Conservation (phyloP, 2,329 filamentous ascomycete genomes). For the Aspergillus proliferans region DNA sequence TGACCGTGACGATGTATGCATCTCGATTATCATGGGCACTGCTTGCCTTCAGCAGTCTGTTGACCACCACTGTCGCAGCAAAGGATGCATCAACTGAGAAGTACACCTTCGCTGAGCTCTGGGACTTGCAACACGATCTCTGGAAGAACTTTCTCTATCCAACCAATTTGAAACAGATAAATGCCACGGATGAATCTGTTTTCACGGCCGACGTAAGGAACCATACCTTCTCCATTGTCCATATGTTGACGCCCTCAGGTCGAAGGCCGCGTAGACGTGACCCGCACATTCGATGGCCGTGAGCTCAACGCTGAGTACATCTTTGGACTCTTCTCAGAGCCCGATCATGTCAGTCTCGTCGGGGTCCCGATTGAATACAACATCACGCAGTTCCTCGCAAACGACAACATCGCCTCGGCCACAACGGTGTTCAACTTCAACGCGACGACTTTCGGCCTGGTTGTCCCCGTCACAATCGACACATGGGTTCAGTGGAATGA, state of each 20-base stretch:
- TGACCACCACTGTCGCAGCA: not conserved
- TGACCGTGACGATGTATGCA: not conserved
- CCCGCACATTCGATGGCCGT: constrained; percentile 19
- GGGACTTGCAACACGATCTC: constrained; percentile 16
- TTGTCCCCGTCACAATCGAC: constrained; percentile 20
- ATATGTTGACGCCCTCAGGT: constrained; percentile 8
- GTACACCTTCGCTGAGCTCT: constrained; percentile 17
- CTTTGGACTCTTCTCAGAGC: constrained; percentile 20
- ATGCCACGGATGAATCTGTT: constrained; percentile 15
- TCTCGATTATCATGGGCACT: not conserved
- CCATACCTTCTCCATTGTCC: not conserved
- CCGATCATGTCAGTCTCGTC: constrained; percentile 12
- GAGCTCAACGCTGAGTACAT: constrained; percentile 24
- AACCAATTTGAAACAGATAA: constrained; percentile 15
- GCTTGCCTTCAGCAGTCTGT: not conserved
- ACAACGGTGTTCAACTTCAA: constrained; percentile 21
- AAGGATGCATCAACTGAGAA: not conserved
- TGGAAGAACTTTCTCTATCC: constrained; percentile 22
- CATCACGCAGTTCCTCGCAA: constrained; percentile 20
- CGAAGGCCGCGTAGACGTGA: constrained; percentile 22
- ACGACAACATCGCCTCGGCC: constrained; percentile 15
- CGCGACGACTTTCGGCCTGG: constrained; percentile 15
- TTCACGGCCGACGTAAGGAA: constrained; percentile 15
- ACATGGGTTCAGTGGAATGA: constrained; percentile 20
- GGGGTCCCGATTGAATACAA: constrained; percentile 18